Evolutionary conservation across 345 rosid species (phyloP).

Genomic region (Turnera subulata): DNA sequence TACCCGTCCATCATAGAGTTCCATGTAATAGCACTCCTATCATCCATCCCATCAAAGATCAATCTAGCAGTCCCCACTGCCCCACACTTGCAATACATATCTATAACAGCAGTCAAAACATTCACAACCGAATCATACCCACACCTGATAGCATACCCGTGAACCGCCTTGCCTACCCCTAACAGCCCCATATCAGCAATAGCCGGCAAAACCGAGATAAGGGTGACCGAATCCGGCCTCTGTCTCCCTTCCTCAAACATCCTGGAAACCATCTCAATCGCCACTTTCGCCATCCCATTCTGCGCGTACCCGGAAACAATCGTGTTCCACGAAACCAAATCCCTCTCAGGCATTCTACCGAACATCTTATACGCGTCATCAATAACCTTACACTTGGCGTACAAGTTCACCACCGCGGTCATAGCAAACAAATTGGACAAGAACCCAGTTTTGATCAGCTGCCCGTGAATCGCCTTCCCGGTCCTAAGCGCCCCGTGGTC

Average conservation of each 20-base stretch:
- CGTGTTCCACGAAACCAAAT: conserved; percentile 79
- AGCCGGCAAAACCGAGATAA: conserved; percentile 23
- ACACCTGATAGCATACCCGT: conserved; percentile 21
- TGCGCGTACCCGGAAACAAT: conserved; percentile 75
- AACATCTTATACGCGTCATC: conserved; percentile 72
- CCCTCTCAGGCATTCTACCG: conserved; percentile 79
- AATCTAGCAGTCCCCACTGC: conserved; percentile 20
- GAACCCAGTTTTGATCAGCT: conserved; percentile 58
- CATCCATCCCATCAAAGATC: conserved; percentile 24
- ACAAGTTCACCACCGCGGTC: conserved; percentile 70
- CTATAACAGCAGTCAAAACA: conserved; percentile 21
- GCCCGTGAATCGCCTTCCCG: conserved; percentile 76
- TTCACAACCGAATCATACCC: conserved; percentile 21
- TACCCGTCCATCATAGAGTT: conserved; percentile 30
- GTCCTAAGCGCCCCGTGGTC: conserved; percentile 45
- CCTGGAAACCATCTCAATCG: conserved; percentile 51
- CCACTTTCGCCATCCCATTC: conserved; percentile 55
- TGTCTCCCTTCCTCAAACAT: conserved; percentile 47
- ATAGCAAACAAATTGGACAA: conserved; percentile 53
- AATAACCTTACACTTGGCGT: conserved; percentile 55
- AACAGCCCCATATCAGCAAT: conserved; percentile 15
- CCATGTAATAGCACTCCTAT: conserved; percentile 26
- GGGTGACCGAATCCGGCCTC: conserved; percentile 19
- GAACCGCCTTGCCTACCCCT: conserved; percentile 22
- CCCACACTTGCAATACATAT: conserved; percentile 27